A percentile compares a stretch with the other conserved stretches of the same genome.
These are phyloP conservation scores for Trifolium pratense DNA, from an alignment of 306 rosid genomes.

Conservation along the genomic window DNA sequence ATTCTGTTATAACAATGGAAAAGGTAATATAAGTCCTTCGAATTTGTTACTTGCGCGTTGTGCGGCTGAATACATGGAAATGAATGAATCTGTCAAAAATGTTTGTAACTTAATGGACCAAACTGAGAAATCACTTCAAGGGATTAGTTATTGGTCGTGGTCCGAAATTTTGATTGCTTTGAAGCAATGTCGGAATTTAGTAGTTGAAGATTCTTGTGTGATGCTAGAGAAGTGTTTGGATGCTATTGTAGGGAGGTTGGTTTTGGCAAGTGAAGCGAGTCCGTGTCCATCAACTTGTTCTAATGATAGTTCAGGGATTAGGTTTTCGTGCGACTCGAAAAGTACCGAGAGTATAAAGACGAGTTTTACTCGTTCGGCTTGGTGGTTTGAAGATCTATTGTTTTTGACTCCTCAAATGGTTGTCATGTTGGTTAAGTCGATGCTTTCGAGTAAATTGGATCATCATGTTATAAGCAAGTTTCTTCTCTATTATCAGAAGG, in stretches of 20 bases:
- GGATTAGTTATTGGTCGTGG: constrained; percentile 82
- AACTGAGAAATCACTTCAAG: constrained; percentile 68
- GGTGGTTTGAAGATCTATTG: constrained; percentile 95
- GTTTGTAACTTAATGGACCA: constrained; percentile 58
- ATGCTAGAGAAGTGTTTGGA: constrained; percentile 70
- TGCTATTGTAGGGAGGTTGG: constrained; percentile 64
- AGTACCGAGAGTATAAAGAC: constrained; percentile 84
- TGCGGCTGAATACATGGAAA: constrained; percentile 87
- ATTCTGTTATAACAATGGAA: constrained; percentile 78
- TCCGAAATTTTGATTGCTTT: constrained; percentile 67
- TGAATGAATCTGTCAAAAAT: constrained; percentile 60
- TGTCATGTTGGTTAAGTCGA: constrained; percentile 60
- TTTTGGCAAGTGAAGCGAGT: constrained; percentile 63
- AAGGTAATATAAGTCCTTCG: constrained; percentile 59
- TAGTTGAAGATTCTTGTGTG: constrained; percentile 45
- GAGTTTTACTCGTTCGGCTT: constrained; percentile 55
- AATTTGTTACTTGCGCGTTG: constrained; percentile 59
- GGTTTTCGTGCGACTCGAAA: constrained; percentile 85
- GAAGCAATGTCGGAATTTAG: constrained; percentile 68
- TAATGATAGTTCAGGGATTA: constrained; percentile 75
- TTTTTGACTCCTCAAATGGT: constrained; percentile 61
- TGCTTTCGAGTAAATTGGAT: constrained; percentile 66
- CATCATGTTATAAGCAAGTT: constrained; percentile 69
- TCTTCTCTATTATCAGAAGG: constrained; percentile 78
- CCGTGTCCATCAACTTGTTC: constrained; percentile 88